Percentiles rank a stretch among this genome's conserved stretches.
Conservation (phyloP, 768 basidiomycete genomes). For the Boletus rubropictus region DNA sequence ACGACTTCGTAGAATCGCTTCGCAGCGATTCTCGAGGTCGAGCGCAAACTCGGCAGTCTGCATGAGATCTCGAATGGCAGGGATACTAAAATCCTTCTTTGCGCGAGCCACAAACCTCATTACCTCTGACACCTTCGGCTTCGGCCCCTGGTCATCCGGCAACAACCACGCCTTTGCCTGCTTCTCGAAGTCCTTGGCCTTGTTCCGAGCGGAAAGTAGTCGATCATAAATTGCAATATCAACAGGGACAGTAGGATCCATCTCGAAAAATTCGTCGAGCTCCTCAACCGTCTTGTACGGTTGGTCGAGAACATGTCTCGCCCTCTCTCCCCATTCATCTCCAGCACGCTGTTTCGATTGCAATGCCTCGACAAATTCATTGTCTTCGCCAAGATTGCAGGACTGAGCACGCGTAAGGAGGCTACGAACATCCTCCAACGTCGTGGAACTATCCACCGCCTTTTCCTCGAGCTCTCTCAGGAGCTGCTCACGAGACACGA, state of each 20-base stretch:
- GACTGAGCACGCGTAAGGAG: slow-evolving; percentile 64
- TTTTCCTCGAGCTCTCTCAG: slow-evolving; percentile 69
- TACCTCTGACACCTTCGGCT: slow-evolving; percentile 65
- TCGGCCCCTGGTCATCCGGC: slow-evolving; percentile 47
- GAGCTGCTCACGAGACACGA: slow-evolving; percentile 75
- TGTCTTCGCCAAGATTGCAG: slow-evolving; percentile 59
- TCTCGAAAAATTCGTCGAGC: slow-evolving; percentile 64
- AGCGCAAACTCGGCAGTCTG: slow-evolving; percentile 69
- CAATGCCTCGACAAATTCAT: slow-evolving; percentile 60
- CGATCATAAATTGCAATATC: slow-evolving; percentile 61
- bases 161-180: slow-evolving; percentile 68
- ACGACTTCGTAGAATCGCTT: slow-evolving; percentile 61
- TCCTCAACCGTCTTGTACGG: slow-evolving; percentile 72
- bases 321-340: slow-evolving; percentile 70
- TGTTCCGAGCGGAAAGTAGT: slow-evolving; percentile 55
- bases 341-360: slow-evolving; percentile 63
- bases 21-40: slow-evolving; percentile 72
- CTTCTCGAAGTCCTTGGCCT: slow-evolving; percentile 76
- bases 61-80: slow-evolving; percentile 59
- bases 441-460: slow-evolving; percentile 58
- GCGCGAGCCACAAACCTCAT: slow-evolving; percentile 62
- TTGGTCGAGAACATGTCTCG: slow-evolving; percentile 58
- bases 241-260: slow-evolving; percentile 63
- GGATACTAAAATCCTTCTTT: slow-evolving; percentile 72
- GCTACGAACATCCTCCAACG: slow-evolving; percentile 72